phyloP scores from a whole-genome alignment of 2,329 filamentous ascomycete genomes.

The Venturia oleaginea region DNA sequence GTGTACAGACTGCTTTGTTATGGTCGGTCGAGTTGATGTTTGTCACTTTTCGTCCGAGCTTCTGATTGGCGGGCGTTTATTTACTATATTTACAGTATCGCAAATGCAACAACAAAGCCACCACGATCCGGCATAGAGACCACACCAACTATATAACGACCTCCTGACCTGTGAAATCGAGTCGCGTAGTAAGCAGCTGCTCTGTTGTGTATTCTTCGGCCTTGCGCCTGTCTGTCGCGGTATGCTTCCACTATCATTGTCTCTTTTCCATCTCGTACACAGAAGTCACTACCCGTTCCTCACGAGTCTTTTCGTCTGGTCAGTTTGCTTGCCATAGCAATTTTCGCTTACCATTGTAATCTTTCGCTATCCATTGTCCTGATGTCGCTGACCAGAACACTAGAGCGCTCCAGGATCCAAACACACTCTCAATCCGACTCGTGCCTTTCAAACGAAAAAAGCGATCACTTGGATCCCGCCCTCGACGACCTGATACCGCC shows the following conservation, averaged over 20 bases:
- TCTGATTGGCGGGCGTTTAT: conserved; percentile 2
- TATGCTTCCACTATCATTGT: background rate
- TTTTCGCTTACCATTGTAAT: too few species aligned
- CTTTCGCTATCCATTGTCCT: background rate
- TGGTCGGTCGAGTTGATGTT: background rate
- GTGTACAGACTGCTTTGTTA: background rate
- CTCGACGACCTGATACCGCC: background rate
- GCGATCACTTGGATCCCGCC: background rate
- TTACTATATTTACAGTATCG: conserved; percentile 6
- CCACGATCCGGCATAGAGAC: background rate
- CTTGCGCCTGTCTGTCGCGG: background rate
- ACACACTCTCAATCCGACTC: background rate
- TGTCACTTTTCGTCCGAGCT: conserved; percentile 1
- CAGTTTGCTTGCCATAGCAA: background rate
- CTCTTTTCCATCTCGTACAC: background rate
- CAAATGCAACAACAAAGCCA: conserved; percentile 3
- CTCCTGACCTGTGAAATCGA: background rate
- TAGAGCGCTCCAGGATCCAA: background rate
- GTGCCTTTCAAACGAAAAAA: background rate
- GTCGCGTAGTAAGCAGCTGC: background rate
- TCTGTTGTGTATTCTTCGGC: background rate
- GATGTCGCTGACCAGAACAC: background rate
- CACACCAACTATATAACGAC: background rate
- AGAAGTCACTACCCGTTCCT: background rate
- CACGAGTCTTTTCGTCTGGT: background rate